Conservation (phyloP, 768 basidiomycete genomes). For the Amylocystis lapponica region DNA sequence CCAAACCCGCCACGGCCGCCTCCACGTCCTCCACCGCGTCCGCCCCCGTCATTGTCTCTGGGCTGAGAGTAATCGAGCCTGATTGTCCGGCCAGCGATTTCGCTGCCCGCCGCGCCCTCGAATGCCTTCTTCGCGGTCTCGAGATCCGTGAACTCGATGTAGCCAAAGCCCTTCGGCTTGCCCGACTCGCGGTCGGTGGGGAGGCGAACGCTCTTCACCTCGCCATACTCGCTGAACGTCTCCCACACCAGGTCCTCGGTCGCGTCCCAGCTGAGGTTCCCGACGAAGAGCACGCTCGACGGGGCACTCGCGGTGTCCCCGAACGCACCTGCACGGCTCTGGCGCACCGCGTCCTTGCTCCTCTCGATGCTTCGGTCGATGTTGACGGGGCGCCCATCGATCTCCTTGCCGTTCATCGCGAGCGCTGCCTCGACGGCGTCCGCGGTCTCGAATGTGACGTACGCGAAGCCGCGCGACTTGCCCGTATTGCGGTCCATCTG, state of each 20-base stretch:
- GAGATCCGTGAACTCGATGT: slow-evolving; percentile 87
- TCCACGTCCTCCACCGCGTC: slow-evolving; percentile 33
- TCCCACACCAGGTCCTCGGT: slow-evolving; percentile 86
- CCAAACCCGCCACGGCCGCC: slow-evolving; percentile 16
- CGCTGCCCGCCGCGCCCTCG: slow-evolving; percentile 58
- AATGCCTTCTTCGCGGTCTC: slow-evolving; percentile 79
- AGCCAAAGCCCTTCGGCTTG: slow-evolving; percentile 90
- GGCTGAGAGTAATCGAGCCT: slow-evolving; percentile 87
- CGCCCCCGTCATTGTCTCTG: slow-evolving; percentile 55
- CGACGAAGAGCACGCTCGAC: slow-evolving; percentile 79
- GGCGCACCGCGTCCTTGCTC: slow-evolving; percentile 48
- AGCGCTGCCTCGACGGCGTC: slow-evolving; percentile 80
- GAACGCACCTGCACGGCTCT: slow-evolving; percentile 73
- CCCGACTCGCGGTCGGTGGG: slow-evolving; percentile 93
- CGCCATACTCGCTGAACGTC: slow-evolving; percentile 82
- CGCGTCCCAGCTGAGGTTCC: slow-evolving; percentile 78
- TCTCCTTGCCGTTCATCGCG: slow-evolving; percentile 75
- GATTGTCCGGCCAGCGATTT: slow-evolving; percentile 76
- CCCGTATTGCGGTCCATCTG: slow-evolving; percentile 78
- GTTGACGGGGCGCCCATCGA: slow-evolving; percentile 87
- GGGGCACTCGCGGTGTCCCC: slow-evolving; percentile 66
- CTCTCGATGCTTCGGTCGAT: slow-evolving; percentile 73
- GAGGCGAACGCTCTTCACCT: slow-evolving; percentile 80
- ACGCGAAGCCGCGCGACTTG: slow-evolving; percentile 80
- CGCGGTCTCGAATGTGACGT: slow-evolving; percentile 67